phyloP scores from a whole-genome alignment of 2,329 filamentous ascomycete species.

The Pseudomassariella vexata region DNA sequence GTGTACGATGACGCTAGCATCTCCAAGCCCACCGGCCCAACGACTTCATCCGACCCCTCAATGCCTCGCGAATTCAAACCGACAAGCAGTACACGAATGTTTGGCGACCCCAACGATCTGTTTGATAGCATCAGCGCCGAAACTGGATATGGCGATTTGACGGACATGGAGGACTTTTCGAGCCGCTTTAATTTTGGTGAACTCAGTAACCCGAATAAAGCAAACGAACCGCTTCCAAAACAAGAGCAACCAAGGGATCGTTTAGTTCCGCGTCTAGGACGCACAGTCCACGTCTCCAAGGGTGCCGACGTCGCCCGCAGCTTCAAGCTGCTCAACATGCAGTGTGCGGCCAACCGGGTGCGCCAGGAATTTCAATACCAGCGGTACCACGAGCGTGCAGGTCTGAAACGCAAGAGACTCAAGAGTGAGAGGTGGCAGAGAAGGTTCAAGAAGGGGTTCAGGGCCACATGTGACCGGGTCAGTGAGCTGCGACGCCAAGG shows the following conservation, averaged over 20 bases:
- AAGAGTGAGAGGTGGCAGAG: constrained; percentile 62
- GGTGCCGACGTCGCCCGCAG: constrained; percentile 40
- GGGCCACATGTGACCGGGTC: constrained; percentile 57
- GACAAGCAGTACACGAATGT: neutral
- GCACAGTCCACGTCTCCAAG: constrained; percentile 34
- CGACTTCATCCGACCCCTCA: no score
- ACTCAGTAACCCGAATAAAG: no score
- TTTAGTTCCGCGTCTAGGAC: constrained; percentile 36
- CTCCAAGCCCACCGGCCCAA: constrained; percentile 4
- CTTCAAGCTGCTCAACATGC: constrained; percentile 33
- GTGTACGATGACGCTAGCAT: constrained; percentile 2
- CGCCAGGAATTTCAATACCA: constrained; percentile 50
- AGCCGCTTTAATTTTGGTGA: no score
- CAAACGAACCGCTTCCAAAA: no score
- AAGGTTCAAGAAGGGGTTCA: constrained; percentile 66
- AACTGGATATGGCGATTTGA: no score
- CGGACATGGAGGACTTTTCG: no score
- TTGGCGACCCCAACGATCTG: no score
- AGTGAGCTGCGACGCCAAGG: constrained; percentile 69
- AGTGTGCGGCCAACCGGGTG: constrained; percentile 49
- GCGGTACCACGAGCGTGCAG: constrained; percentile 68
- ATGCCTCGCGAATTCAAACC: neutral
- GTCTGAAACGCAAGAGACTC: constrained; percentile 72
- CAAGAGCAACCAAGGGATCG: no score
- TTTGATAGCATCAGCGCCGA: no score